A percentile compares a stretch with the other conserved stretches of the same genome.
Evolutionary conservation across 2,329 filamentous ascomycete genomes (phyloP).

Genomic region (Sphaceloma murrayae): DNA sequence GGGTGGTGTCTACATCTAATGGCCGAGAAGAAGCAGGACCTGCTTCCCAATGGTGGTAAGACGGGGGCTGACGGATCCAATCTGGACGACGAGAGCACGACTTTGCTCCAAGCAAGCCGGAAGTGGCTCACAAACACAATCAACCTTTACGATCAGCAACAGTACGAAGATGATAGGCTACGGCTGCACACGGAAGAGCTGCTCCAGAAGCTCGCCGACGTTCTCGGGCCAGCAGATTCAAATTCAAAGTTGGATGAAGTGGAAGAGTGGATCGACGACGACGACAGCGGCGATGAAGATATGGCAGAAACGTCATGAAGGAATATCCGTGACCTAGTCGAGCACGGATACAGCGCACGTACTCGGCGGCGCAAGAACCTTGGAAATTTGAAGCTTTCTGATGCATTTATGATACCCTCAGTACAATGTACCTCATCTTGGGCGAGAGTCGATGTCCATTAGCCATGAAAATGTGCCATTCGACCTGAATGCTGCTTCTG

Average conservation of each 20-base stretch:
- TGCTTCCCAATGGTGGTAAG: conserved; percentile 15
- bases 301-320: conserved; percentile 21
- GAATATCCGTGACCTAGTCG: background rate
- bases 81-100: conserved; percentile 19
- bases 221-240: conserved; percentile 35
- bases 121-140: conserved; percentile 77
- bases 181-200: conserved; percentile 67
- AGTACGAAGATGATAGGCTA: conserved; percentile 77
- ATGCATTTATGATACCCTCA: conserved; percentile 15
- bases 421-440: conserved; percentile 13
- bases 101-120: conserved; percentile 49
- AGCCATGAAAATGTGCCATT: conserved; percentile 17
- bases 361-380: too few relatives aligned
- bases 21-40: conserved; percentile 53
- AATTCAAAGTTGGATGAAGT: conserved; percentile 35
- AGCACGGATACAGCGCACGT: too few relatives aligned
- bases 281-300: conserved; percentile 27
- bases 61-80: conserved; percentile 11
- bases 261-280: conserved; percentile 32
- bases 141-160: conserved; percentile 64
- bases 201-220: conserved; percentile 40
- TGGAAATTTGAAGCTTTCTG: conserved; percentile 6
- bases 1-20: conserved; percentile 84
- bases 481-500: conserved; percentile 17
- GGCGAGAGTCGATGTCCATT: conserved; percentile 15